A percentile compares a stretch with the other conserved stretches of the same genome.
phyloP scores from a whole-genome alignment of 73 alveolate species.

The Halteria grandinella region DNA sequence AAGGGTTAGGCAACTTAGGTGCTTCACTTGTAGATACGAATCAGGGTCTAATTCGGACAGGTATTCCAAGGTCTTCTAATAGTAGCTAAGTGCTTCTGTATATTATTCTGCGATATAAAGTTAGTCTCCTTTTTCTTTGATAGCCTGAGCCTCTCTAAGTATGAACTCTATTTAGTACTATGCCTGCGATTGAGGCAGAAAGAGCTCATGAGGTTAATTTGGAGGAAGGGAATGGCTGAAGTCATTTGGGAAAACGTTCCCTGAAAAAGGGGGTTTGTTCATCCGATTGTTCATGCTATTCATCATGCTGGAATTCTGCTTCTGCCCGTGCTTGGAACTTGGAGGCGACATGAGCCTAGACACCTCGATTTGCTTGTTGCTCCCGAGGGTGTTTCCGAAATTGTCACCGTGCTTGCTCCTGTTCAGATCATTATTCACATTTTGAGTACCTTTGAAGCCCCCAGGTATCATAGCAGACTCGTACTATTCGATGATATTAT shows the following conservation, averaged over 20 bases:
- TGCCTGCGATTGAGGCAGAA: neutral
- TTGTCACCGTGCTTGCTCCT: neutral
- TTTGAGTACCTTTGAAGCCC: neutral
- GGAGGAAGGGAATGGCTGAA: neutral
- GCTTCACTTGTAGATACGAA: conserved; percentile 2
- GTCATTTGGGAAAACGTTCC: too few relatives aligned
- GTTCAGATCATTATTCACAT: neutral
- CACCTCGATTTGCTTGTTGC: neutral
- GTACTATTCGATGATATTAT: neutral
- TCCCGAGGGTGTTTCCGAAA: neutral
- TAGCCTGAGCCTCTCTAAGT: neutral
- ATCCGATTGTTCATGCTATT: neutral
- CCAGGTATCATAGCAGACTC: neutral
- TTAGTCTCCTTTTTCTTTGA: conserved; percentile 44
- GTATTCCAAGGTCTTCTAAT: conserved; percentile 30
- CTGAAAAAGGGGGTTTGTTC: neutral
- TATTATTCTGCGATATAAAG: neutral
- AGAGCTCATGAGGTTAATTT: neutral
- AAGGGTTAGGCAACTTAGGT: neutral
- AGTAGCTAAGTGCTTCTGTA: conserved; percentile 9
- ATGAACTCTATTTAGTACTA: neutral
- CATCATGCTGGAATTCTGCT: neutral
- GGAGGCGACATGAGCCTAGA: neutral
- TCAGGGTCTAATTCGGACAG: conserved; percentile 4
- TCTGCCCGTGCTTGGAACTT: neutral